Base-by-base conservation (phyloP, 345 rosid genomes). In the Citrus trifoliata region DNA sequence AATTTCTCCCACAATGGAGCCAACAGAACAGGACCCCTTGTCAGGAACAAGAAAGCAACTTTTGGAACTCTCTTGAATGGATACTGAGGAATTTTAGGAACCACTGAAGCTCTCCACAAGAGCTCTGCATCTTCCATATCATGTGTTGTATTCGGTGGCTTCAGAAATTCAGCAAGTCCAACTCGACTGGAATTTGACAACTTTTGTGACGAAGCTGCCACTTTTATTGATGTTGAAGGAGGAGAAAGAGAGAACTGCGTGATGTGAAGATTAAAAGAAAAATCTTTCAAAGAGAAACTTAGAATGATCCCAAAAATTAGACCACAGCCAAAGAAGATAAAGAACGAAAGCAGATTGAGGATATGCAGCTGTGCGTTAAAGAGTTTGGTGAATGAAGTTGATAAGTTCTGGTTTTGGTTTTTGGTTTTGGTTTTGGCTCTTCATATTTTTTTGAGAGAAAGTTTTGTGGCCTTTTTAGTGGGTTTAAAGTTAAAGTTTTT, bases 1-100 rank as follows among this genome's bases (percentile, higher is more conserved):
- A 95, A 95, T 64, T 76, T 87, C 69, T 93, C 97, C 98, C 98
- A 95, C 69, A 95, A 51, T 18, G 91, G 95, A 82, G 94, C 97
- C 80, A 95, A 70, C 30, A 89, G 71, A 76, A 95, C 88, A 18
- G 88, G 88, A 32, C 95, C 95, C 75, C 87, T 90, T 3, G 89
- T 88, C 89, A 95, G 81, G 87, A 93, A 95, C 98, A 95, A 62
- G 87, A 93, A 93, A 7, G 97, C 98, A 48, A 95, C 86, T 76
- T 91, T 91, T 9, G 90, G 97, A 33, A 82, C 84, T 65, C 90
- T 76, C 6, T 83, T 74, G 71, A 84, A 88, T 30, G 95, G 97
- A 69, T 78, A 85, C 21, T 74, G 58, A 0, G 6, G 37, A 32
- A 86, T 85, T 68, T 61, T 72, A 0, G 93, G 91, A 1, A 80